These are phyloP conservation scores for Exophiala spinifera DNA, from an alignment of 2,329 filamentous ascomycete species.

Conservation along the genomic window DNA sequence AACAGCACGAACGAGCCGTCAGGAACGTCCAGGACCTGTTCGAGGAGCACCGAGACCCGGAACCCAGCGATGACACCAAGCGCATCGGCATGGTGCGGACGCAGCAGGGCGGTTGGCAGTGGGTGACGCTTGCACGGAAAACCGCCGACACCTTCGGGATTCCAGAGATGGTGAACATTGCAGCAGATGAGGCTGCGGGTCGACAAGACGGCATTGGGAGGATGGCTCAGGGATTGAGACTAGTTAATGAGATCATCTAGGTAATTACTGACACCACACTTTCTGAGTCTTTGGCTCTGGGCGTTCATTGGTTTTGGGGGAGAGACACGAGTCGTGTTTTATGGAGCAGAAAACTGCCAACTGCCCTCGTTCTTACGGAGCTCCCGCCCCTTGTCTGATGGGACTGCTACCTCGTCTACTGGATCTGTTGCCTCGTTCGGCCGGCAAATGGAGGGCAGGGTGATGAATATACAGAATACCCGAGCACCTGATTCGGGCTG, in stretches of 20 bases:
- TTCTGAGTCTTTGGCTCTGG: too few species aligned
- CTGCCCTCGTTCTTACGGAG: too few species aligned
- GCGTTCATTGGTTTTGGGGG: too few species aligned
- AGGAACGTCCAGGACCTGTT: slow-evolving; percentile 14
- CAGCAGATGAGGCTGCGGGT: neutral
- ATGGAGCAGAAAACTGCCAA: too few species aligned
- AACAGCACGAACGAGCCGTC: slow-evolving; percentile 14
- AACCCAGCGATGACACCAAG: slow-evolving; percentile 10
- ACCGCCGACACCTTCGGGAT: neutral
- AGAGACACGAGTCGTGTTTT: too few species aligned
- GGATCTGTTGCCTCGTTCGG: too few species aligned
- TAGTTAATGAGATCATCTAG: slow-evolving; percentile 8
- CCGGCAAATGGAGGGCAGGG: too few species aligned
- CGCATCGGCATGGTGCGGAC: slow-evolving; percentile 25
- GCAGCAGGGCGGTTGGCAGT: slow-evolving; percentile 18
- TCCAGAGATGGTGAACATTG: neutral
- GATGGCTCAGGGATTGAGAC: neutral
- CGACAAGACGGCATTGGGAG: neutral
- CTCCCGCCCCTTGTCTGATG: too few species aligned
- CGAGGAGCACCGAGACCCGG: slow-evolving; percentile 11
- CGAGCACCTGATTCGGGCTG: too few species aligned
- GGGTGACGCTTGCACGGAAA: slow-evolving; percentile 7
- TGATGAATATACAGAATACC: too few species aligned
- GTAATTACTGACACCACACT: too few species aligned
- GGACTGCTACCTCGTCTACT: too few species aligned